Percentiles rank a stretch among this genome's conserved stretches.
These are phyloP conservation scores for Leptodermis oblonga DNA, from an alignment of 257 asterid species.

Conservation along the genomic window DNA sequence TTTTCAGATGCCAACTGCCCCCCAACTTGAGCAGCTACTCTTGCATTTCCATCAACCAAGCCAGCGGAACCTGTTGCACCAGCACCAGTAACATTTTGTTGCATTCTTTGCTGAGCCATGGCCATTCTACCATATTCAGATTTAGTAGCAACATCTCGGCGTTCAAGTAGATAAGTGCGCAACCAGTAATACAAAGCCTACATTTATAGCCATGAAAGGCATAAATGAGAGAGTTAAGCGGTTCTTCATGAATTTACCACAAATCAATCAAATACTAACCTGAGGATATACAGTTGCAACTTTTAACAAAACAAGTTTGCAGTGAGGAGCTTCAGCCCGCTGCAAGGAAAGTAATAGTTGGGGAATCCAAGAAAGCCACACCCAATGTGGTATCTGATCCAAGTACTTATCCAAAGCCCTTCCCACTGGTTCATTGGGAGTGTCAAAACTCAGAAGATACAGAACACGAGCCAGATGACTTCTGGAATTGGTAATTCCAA, in stretches of 20 bases:
- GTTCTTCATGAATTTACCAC: background rate
- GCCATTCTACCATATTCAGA: constrained; percentile 95
- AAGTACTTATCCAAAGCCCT: constrained; percentile 89
- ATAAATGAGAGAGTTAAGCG: constrained; percentile 3
- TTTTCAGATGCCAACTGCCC: constrained; percentile 60
- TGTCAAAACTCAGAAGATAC: constrained; percentile 94
- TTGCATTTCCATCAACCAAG: constrained; percentile 67
- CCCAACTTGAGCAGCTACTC: constrained; percentile 64
- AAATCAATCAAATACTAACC: constrained; percentile 38
- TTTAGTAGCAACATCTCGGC: constrained; percentile 96
- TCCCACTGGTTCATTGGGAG: constrained; percentile 91
- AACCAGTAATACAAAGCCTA: constrained; percentile 99
- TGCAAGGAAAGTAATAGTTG: constrained; percentile 89
- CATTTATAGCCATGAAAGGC: constrained; percentile 13
- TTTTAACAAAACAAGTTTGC: constrained; percentile 90
- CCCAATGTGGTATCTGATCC: constrained; percentile 95
- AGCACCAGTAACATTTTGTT: constrained; percentile 67
- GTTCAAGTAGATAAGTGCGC: constrained; percentile 94
- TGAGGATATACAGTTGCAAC: constrained; percentile 88
- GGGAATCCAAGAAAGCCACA: constrained; percentile 99
- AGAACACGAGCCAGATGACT: constrained; percentile 97
- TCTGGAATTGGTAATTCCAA: constrained; percentile 88
- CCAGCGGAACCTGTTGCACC: constrained; percentile 49
- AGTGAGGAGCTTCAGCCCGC: constrained; percentile 91
- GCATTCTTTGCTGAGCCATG: constrained; percentile 98